A percentile compares a stretch with the other conserved stretches of the same genome.
phyloP scores from a whole-genome alignment of 2,329 filamentous ascomycete species.

The Cercospora zeae-maydis region DNA sequence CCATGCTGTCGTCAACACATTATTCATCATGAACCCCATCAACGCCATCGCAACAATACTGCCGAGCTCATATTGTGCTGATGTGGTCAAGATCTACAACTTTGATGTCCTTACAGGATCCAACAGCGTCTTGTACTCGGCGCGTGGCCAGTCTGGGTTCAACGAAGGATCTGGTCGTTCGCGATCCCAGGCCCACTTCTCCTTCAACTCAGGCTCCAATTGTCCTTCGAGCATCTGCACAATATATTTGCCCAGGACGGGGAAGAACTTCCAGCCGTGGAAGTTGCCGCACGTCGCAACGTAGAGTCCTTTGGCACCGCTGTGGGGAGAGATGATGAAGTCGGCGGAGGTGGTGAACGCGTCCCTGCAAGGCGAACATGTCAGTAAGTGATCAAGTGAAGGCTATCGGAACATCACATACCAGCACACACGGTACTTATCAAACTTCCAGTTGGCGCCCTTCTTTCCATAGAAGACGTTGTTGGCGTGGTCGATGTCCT shows the following conservation, averaged over 20 bases:
- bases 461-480: slow-evolving; percentile 58
- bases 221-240: slow-evolving; percentile 37
- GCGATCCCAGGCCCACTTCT: slow-evolving; percentile 59
- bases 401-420: slow-evolving; percentile 37
- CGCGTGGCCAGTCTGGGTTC: slow-evolving; percentile 56
- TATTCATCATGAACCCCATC: not conserved
- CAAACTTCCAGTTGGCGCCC: slow-evolving; percentile 55
- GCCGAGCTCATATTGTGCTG: not conserved
- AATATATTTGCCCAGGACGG: slow-evolving; percentile 37
- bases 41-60: not conserved
- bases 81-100: not conserved
- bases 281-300: slow-evolving; percentile 47
- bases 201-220: slow-evolving; percentile 44
- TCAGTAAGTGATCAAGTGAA: not conserved
- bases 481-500: slow-evolving; percentile 57
- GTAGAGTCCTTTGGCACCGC: slow-evolving; percentile 41
- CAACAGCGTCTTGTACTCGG: slow-evolving; percentile 55
- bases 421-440: slow-evolving; percentile 65
- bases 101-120: slow-evolving; percentile 30
- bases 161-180: slow-evolving; percentile 52
- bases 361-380: slow-evolving; percentile 49
- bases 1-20: slow-evolving; percentile 1
- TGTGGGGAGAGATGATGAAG: slow-evolving; percentile 48
- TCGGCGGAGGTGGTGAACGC: slow-evolving; percentile 59
- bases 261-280: slow-evolving; percentile 41